Percentiles rank a stretch among this genome's conserved stretches.
phyloP scores from a whole-genome alignment of 306 rosid genomes.

The Dalbergia cultrata region DNA sequence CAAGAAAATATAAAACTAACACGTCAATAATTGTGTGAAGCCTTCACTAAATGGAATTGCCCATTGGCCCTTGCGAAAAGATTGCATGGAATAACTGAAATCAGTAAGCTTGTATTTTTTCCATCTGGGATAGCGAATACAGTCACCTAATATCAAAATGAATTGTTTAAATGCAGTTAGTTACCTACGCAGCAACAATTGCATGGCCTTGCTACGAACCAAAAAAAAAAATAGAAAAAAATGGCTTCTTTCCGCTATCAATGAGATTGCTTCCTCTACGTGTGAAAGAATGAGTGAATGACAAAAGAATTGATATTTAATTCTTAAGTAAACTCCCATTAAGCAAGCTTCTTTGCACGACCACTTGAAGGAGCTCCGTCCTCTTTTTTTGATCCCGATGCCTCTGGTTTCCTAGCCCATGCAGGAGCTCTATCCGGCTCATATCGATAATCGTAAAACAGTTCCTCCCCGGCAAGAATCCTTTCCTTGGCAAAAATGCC shows the following conservation, averaged over 20 bases:
- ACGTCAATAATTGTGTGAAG: background rate
- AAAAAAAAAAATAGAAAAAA: conserved; percentile 54
- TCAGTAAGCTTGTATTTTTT: conserved; percentile 35
- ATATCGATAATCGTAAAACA: conserved; percentile 96
- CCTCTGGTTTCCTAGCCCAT: conserved; percentile 97
- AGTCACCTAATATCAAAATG: conserved; percentile 52
- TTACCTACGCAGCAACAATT: conserved; percentile 60
- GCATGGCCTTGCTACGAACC: conserved; percentile 55
- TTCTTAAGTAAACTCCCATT: conserved; percentile 45
- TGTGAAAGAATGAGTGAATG: conserved; percentile 77
- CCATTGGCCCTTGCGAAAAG: conserved; percentile 22
- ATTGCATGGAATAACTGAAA: conserved; percentile 43
- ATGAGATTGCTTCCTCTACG: conserved; percentile 61
- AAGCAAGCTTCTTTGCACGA: conserved; percentile 97
- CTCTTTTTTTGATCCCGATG: conserved; percentile 83
- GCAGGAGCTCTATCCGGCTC: conserved; percentile 99
- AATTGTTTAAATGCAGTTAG: conserved; percentile 49
- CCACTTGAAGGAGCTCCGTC: conserved; percentile 94
- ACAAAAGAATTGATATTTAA: conserved; percentile 50
- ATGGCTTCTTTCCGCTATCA: conserved; percentile 58
- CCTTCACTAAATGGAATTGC: conserved; percentile 25
- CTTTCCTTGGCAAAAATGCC: conserved; percentile 99
- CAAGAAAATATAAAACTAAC: no score
- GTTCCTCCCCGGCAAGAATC: conserved; percentile 93
- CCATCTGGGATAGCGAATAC: conserved; percentile 43